Percentiles rank a stretch among this genome's conserved stretches.
Evolutionary conservation across 352 stramenopile genomes (phyloP).

Genomic region (Phytopythium montanum): DNA sequence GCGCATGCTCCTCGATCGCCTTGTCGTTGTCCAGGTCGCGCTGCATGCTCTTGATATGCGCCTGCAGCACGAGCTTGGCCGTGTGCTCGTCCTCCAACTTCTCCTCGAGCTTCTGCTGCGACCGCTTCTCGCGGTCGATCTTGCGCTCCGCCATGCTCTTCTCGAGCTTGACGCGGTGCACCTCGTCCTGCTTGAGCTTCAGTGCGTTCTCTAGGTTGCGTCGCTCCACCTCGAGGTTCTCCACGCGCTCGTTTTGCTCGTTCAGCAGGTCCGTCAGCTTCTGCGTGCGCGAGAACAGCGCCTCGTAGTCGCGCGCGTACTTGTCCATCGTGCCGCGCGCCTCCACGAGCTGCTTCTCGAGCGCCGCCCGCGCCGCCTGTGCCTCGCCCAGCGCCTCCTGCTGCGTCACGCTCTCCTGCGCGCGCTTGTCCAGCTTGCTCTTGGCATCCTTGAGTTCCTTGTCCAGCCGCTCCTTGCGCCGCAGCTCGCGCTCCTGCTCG

Average conservation of each 20-base stretch:
- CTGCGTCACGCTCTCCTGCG: constrained; percentile 45
- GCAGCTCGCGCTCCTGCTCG: constrained; percentile 87
- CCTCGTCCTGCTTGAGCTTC: constrained; percentile 83
- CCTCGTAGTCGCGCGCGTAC: constrained; percentile 92
- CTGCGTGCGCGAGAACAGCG: constrained; percentile 86
- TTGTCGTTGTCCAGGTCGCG: constrained; percentile 79
- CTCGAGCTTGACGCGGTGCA: constrained; percentile 81
- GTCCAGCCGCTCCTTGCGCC: constrained; percentile 88
- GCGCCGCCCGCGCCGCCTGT: constrained; percentile 60
- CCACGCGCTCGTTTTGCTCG: constrained; percentile 88
- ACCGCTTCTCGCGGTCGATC: constrained; percentile 83
- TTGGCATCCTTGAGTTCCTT: constrained; percentile 92
- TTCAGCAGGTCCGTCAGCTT: constrained; percentile 93
- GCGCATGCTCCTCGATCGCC: constrained; percentile 65
- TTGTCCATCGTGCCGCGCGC: constrained; percentile 89
- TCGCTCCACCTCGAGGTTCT: constrained; percentile 78
- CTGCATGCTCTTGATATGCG: constrained; percentile 80
- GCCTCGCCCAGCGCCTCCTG: constrained; percentile 50
- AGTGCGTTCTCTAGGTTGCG: constrained; percentile 83
- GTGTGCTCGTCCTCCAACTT: constrained; percentile 91
- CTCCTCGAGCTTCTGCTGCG: constrained; percentile 87
- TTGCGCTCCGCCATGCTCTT: constrained; percentile 90
- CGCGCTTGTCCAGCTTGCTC: constrained; percentile 86
- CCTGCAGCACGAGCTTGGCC: constrained; percentile 75
- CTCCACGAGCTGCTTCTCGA: constrained; percentile 88